These are phyloP conservation scores for Urostyla sp. DNA, from an alignment of 73 alveolate genomes.

Conservation along the genomic window DNA sequence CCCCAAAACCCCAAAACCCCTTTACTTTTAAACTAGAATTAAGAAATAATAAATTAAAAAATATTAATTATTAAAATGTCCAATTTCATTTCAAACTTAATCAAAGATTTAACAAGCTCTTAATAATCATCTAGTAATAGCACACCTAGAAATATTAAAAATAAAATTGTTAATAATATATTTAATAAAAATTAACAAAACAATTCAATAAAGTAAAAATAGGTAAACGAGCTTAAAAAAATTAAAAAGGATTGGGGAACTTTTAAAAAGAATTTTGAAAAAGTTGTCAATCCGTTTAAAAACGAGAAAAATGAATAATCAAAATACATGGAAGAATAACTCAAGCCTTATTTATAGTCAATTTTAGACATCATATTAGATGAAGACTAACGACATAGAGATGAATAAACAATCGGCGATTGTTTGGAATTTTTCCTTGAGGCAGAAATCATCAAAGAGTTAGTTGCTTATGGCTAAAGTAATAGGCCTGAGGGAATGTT, in stretches of 20 bases:
- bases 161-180: too few species aligned
- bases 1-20: too few species aligned
- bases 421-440: slow-evolving; percentile 32
- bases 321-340: slow-evolving; percentile 40
- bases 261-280: slow-evolving; percentile 1
- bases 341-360: slow-evolving; percentile 14
- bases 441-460: neutral
- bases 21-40: too few species aligned
- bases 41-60: too few species aligned
- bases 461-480: slow-evolving; percentile 46
- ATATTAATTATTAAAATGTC: too few species aligned
- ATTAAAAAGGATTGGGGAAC: slow-evolving; percentile 10
- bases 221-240: neutral
- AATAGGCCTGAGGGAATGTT: slow-evolving; percentile 46
- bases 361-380: slow-evolving; percentile 17
- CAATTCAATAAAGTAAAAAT: neutral
- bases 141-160: too few species aligned
- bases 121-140: too few species aligned
- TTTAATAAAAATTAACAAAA: too few species aligned
- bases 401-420: slow-evolving; percentile 37
- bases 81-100: too few species aligned
- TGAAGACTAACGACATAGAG: slow-evolving; percentile 29
- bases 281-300: slow-evolving; percentile 13
- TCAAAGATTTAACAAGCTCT: too few species aligned
- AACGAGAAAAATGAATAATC: slow-evolving; percentile 21